Percentiles rank a stretch among this genome's conserved stretches.
Conservation (phyloP, 208 protist species). For the Crithidia sp. region DNA sequence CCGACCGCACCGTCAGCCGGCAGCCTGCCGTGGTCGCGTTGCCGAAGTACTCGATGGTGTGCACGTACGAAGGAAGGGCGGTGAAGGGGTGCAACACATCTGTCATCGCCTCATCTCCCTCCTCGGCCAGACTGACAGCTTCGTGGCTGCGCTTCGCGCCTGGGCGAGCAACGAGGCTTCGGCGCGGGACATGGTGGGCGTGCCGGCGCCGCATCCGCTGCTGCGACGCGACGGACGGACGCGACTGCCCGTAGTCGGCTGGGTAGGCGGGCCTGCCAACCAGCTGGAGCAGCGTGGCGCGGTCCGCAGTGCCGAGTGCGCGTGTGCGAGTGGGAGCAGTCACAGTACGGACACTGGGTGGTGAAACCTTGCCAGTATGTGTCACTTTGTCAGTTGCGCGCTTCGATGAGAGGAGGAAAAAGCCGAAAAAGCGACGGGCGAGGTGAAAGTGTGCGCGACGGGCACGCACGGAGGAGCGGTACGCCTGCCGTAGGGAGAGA, state of each 20-base stretch:
- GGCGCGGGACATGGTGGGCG: neutral
- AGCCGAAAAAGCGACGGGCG: constrained; percentile 27
- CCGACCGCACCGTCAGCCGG: constrained; percentile 49
- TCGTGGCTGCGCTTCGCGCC: constrained; percentile 2
- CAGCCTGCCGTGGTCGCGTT: constrained; percentile 44
- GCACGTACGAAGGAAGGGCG: constrained; percentile 12
- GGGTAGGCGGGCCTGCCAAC: constrained; percentile 52
- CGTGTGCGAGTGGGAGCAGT: constrained; percentile 5
- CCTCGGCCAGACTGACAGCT: neutral
- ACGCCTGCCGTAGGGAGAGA: neutral
- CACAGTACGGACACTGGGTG: too few relatives aligned
- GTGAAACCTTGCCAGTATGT: too few relatives aligned
- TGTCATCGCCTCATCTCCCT: neutral
- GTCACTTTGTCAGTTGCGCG: too few relatives aligned
- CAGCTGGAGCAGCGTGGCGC: constrained; percentile 50
- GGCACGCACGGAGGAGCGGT: constrained; percentile 1
- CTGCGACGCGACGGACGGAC: constrained; percentile 19
- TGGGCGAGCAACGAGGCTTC: constrained; percentile 1
- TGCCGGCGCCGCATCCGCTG: constrained; percentile 2
- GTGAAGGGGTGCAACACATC: neutral
- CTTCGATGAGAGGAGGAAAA: constrained; percentile 14
- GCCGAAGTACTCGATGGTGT: constrained; percentile 27
- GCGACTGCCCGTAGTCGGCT: constrained; percentile 34
- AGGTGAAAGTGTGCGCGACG: constrained; percentile 33
- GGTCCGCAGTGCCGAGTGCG: constrained; percentile 51